Evolutionary conservation across 2,329 filamentous ascomycete genomes (phyloP).

Genomic region (Stenocarpella maydis): DNA sequence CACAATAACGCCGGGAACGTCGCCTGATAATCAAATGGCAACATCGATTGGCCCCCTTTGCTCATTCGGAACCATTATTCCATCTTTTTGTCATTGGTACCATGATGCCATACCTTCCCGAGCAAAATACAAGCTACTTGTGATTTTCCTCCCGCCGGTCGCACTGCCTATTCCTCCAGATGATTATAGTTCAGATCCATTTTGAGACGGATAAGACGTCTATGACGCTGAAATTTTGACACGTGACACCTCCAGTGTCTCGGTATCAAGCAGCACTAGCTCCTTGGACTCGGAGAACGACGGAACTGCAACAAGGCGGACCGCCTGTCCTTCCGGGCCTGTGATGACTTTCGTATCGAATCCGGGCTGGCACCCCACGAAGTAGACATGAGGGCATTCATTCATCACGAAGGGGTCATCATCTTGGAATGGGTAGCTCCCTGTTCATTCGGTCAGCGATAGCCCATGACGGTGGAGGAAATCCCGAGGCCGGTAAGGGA

Average conservation of each 20-base stretch:
- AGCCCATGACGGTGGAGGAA: neutral
- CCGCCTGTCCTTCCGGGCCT: constrained; percentile 71
- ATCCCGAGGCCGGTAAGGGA: constrained; percentile 36
- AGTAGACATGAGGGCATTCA: constrained; percentile 87
- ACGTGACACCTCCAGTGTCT: constrained; percentile 81
- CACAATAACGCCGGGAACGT: neutral
- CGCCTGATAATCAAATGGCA: too few relatives aligned
- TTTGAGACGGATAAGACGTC: neutral
- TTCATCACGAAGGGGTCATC: constrained; percentile 90
- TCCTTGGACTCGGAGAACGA: constrained; percentile 81
- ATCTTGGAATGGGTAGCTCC: constrained; percentile 96
- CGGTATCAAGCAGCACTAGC: constrained; percentile 83
- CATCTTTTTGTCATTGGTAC: constrained; percentile 23
- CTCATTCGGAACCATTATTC: neutral
- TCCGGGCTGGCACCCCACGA: constrained; percentile 83
- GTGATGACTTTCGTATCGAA: constrained; percentile 78
- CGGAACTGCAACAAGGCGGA: constrained; percentile 84
- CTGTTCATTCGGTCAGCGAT: constrained; percentile 52
- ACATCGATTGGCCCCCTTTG: too few relatives aligned
- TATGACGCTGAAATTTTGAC: constrained; percentile 64
- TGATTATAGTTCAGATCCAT: neutral
- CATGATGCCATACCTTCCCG: constrained; percentile 8
- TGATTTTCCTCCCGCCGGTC: neutral
- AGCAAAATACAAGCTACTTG: neutral
- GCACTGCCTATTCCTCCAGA: neutral